phyloP scores from a whole-genome alignment of 805 yeast genomes.

The Nakazawaea ernobii region DNA sequence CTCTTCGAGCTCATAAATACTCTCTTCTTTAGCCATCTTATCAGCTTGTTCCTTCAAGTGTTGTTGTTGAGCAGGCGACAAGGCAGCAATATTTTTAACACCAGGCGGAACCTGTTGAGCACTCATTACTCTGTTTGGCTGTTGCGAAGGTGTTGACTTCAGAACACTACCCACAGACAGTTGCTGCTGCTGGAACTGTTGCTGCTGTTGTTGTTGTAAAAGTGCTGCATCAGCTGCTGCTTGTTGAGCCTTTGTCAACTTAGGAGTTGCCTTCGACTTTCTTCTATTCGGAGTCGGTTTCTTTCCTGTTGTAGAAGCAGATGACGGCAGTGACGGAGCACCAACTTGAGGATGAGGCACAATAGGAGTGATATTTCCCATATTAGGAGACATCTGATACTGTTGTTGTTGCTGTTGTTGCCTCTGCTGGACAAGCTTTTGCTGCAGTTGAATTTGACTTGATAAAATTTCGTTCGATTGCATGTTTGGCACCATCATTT shows the following conservation, averaged over 20 bases:
- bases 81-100: background rate
- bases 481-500: constrained; percentile 8
- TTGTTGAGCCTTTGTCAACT: constrained; percentile 9
- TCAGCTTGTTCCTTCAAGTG: constrained; percentile 25
- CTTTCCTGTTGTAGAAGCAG: constrained; percentile 13
- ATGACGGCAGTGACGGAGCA: constrained; percentile 12
- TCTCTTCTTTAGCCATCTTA: constrained; percentile 22
- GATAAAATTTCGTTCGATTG: constrained; percentile 4
- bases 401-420: constrained; percentile 26
- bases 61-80: constrained; percentile 24
- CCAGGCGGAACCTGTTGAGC: constrained; percentile 5
- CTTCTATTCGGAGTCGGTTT: constrained; percentile 18
- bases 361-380: constrained; percentile 1
- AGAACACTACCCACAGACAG: constrained; percentile 7
- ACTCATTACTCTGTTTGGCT: constrained; percentile 3
- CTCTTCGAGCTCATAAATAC: constrained; percentile 25
- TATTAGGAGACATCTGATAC: background rate
- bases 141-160: constrained; percentile 7
- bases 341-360: background rate
- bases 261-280: constrained; percentile 16
- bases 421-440: constrained; percentile 22
- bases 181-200: constrained; percentile 12
- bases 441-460: constrained; percentile 16
- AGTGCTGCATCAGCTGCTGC: constrained; percentile 9
- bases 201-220: constrained; percentile 11